These are phyloP conservation scores for Favolaschia claudopus DNA, from an alignment of 768 basidiomycete species.

Conservation along the genomic window DNA sequence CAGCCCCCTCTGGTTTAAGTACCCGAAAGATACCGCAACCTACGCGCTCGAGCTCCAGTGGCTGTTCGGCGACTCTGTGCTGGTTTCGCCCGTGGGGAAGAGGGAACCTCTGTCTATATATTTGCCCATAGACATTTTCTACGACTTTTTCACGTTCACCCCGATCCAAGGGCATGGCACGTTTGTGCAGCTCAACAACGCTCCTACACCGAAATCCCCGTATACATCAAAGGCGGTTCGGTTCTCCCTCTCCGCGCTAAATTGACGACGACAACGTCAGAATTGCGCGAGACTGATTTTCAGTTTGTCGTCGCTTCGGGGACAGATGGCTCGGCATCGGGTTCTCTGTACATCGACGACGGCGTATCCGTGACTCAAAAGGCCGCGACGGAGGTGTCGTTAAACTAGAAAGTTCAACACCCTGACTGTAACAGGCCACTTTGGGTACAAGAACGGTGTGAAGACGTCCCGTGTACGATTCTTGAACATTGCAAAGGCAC, in stretches of 20 bases:
- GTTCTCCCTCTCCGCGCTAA: slow-evolving; percentile 64
- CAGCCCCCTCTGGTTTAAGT: slow-evolving; percentile 70
- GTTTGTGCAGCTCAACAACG: slow-evolving; percentile 50
- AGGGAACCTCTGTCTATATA: slow-evolving; percentile 67
- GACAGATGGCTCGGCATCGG: slow-evolving; percentile 55
- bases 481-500: slow-evolving; percentile 42
- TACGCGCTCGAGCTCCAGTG: slow-evolving; percentile 72
- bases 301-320: slow-evolving; percentile 70
- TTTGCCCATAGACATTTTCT: slow-evolving; percentile 70
- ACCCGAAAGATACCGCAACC: slow-evolving; percentile 66
- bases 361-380: slow-evolving; percentile 57
- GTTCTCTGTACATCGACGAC: slow-evolving; percentile 69
- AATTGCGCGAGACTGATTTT: slow-evolving; percentile 61
- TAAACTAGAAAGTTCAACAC: slow-evolving; percentile 39
- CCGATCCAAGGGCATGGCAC: slow-evolving; percentile 58
- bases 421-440: slow-evolving; percentile 45
- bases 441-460: slow-evolving; percentile 47
- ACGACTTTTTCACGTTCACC: slow-evolving; percentile 63
- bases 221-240: slow-evolving; percentile 67
- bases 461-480: slow-evolving; percentile 46
- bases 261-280: slow-evolving; percentile 67
- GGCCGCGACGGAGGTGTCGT: slow-evolving; percentile 40
- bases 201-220: slow-evolving; percentile 63
- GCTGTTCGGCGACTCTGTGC: slow-evolving; percentile 71
- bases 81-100: slow-evolving; percentile 74